Evolutionary conservation across 1,284 basidiomycete genomes (phyloP).

Genomic region (Inonotus obliquus): DNA sequence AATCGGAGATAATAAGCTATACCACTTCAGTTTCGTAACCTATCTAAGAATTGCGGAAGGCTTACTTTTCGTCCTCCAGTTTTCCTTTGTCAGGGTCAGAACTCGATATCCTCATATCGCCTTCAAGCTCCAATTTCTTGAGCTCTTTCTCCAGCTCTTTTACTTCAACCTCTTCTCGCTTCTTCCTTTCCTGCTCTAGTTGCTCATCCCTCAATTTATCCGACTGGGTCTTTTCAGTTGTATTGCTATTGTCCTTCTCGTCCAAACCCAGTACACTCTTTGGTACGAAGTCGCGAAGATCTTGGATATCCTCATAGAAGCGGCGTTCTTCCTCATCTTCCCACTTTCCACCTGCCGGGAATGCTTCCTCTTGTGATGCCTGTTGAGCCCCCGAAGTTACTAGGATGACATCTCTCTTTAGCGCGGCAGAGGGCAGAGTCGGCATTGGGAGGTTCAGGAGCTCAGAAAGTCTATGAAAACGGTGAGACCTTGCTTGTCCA

Average conservation of each 20-base stretch:
- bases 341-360: conserved; percentile 82
- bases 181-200: conserved; percentile 39
- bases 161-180: conserved; percentile 48
- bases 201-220: conserved; percentile 40
- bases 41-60: not conserved
- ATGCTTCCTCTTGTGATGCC: conserved; percentile 54
- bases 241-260: conserved; percentile 35
- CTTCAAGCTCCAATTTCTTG: conserved; percentile 39
- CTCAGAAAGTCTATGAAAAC: conserved; percentile 71
- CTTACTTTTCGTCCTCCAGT: conserved; percentile 43
- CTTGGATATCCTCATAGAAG: conserved; percentile 93
- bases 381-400: conserved; percentile 50
- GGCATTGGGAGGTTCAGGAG: conserved; percentile 81
- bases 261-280: conserved; percentile 83
- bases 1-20: conserved; percentile 54
- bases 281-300: conserved; percentile 90
- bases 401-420: conserved; percentile 73
- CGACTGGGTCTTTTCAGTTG: conserved; percentile 27
- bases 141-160: conserved; percentile 70
- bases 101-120: conserved; percentile 33
- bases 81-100: conserved; percentile 22
- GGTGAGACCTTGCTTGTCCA: not conserved
- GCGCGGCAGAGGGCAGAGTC: conserved; percentile 71
- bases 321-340: conserved; percentile 95
- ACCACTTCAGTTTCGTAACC: conserved; percentile 9